Evolutionary conservation across 192 early-diverging fungal species (phyloP), one percentile per base, ranked within the genome.

Genomic region (Coemansia furcata): DNA sequence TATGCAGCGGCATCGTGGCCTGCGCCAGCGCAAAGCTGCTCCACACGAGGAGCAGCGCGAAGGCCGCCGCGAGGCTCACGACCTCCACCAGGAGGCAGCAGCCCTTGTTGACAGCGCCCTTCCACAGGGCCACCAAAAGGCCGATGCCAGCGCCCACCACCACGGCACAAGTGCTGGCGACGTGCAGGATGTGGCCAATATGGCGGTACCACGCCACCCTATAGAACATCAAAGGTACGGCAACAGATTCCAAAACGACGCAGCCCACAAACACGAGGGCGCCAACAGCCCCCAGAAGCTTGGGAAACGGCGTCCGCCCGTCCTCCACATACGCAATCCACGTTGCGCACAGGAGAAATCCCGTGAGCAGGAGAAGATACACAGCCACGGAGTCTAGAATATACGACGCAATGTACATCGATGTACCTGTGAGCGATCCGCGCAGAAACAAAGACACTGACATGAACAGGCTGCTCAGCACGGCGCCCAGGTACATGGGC

Each of bases 391-490:
- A 62, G 9, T 72, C 55, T 11, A 81, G 67, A 4, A 73, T 42
- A 8, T 67, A 17, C 5, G 66, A 62, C 19, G 64, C 65, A 47
- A 65, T 30, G 50, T 73, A 72, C 55, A 76, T 74, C 11, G 43
- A 30, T 47, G 30, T 63, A 15, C 23, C 17, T 9, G 8, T 8
- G 19, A 74, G 54, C 4, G 74, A 66, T 15, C 63, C 78, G 10
- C 74, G 70, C 26, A 81, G 65, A 39, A 81, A 76, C 35, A 69
- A 36, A 10, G 78, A 76, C 5, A 50, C 40, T 33, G 68, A 57
- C 38, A 76, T 60, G 15, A 60, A 54, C 6, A 58, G 33, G 47
- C 68, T 66, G 30, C 42, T 38, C 1, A 72, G 5, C 0, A 58
- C n/a, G 1, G 65, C 78, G 12, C 46, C 57, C 0, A 35, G 6